phyloP scores from a whole-genome alignment of 495 filamentous ascomycete genomes.

The Hypoxylon intermedium region DNA sequence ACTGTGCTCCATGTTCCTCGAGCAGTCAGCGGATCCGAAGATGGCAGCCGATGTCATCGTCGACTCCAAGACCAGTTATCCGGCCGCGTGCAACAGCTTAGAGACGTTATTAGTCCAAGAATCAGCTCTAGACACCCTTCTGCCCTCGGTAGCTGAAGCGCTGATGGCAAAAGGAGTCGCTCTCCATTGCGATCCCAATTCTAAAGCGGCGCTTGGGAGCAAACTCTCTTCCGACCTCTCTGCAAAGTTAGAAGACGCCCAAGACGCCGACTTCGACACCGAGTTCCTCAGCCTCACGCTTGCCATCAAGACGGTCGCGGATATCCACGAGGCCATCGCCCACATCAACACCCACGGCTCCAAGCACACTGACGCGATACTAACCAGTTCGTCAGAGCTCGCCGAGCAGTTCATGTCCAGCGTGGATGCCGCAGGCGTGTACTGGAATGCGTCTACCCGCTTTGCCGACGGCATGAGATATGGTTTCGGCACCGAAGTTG shows the following conservation, averaged over 20 bases:
- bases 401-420: slow-evolving; percentile 82
- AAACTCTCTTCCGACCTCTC: slow-evolving; percentile 45
- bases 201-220: slow-evolving; percentile 64
- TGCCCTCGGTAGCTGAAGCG: slow-evolving; percentile 73
- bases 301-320: slow-evolving; percentile 79
- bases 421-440: slow-evolving; percentile 90
- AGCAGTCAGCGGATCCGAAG: slow-evolving; percentile 73
- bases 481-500: slow-evolving; percentile 97
- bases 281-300: slow-evolving; percentile 89
- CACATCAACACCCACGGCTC: slow-evolving; percentile 94
- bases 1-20: slow-evolving; percentile 88
- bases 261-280: slow-evolving; percentile 76
- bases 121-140: slow-evolving; percentile 67
- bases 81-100: slow-evolving; percentile 93
- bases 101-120: slow-evolving; percentile 90
- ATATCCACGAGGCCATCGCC: slow-evolving; percentile 71
- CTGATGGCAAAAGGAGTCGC: slow-evolving; percentile 78
- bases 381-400: slow-evolving; percentile 68
- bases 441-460: slow-evolving; percentile 94
- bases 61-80: slow-evolving; percentile 92
- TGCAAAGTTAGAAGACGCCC: slow-evolving; percentile 65
- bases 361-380: slow-evolving; percentile 92
- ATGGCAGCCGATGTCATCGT: slow-evolving; percentile 80
- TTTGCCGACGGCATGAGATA: slow-evolving; percentile 97
- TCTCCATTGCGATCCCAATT: slow-evolving; percentile 78